These are phyloP conservation scores for Backusella mclennaniae DNA, from an alignment of 192 early-diverging fungal genomes.

Conservation along the genomic window DNA sequence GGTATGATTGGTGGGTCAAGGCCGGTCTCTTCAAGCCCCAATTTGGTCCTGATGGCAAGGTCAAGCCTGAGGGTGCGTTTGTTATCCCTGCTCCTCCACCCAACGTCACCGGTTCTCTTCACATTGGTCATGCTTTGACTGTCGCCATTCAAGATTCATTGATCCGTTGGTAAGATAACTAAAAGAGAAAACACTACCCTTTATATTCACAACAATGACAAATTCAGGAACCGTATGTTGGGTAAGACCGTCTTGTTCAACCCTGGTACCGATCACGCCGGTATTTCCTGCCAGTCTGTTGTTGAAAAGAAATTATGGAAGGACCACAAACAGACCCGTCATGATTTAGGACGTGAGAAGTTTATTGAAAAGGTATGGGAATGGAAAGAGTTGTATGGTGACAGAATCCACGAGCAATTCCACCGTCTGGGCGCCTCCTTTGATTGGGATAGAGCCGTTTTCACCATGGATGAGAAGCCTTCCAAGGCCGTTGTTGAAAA, in stretches of 20 bases:
- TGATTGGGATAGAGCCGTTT: constrained; percentile 90
- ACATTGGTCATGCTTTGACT: constrained; percentile 93
- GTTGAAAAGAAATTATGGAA: constrained; percentile 96
- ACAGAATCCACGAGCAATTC: constrained; percentile 86
- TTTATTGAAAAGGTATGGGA: constrained; percentile 91
- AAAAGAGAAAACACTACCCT: not conserved
- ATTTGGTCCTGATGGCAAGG: constrained; percentile 66
- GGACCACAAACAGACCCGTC: constrained; percentile 79
- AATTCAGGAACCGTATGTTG: constrained; percentile 82
- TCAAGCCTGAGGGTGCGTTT: constrained; percentile 77
- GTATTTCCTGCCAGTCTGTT: constrained; percentile 95
- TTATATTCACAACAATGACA: constrained; percentile 12
- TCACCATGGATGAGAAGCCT: constrained; percentile 86
- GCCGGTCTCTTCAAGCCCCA: constrained; percentile 88
- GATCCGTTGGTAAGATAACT: constrained; percentile 71
- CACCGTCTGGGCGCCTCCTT: constrained; percentile 86
- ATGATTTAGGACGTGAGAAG: constrained; percentile 89
- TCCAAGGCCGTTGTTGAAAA: constrained; percentile 88
- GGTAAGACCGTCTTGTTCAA: constrained; percentile 93
- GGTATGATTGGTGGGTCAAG: constrained; percentile 99
- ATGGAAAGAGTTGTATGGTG: constrained; percentile 90
- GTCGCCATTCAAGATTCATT: constrained; percentile 93
- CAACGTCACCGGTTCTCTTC: constrained; percentile 97
- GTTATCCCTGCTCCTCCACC: constrained; percentile 96
- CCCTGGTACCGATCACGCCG: constrained; percentile 96